Conservation (phyloP, 1,284 basidiomycete genomes). For the Ceratorhiza oryzae-sativae region DNA sequence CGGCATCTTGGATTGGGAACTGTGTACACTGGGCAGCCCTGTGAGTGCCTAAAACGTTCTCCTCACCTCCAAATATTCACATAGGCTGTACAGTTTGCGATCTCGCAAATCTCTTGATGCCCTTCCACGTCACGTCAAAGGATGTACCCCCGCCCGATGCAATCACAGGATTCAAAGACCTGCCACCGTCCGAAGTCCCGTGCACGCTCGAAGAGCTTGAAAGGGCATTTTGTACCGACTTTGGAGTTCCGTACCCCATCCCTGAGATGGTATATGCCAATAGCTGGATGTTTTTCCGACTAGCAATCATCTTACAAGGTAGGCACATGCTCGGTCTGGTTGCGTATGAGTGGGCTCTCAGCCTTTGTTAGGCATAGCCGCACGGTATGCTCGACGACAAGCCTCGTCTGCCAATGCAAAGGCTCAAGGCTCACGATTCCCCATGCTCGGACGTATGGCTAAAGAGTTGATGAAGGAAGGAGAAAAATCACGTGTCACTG, state of each 20-base stretch:
- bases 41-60: conserved; percentile 55
- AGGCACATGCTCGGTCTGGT: background rate
- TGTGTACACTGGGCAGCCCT: conserved; percentile 90
- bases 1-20: conserved; percentile 95
- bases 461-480: conserved; percentile 62
- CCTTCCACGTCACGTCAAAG: conserved; percentile 73
- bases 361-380: conserved; percentile 74
- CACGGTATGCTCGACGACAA: conserved; percentile 82
- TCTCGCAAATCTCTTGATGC: conserved; percentile 86
- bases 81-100: conserved; percentile 73
- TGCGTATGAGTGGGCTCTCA: background rate
- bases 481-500: conserved; percentile 44
- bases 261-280: conserved; percentile 76
- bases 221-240: conserved; percentile 72
- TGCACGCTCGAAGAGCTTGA: conserved; percentile 79
- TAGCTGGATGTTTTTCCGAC: conserved; percentile 89
- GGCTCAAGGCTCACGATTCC: conserved; percentile 64
- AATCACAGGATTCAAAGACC: conserved; percentile 66
- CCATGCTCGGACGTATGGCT: conserved; percentile 69
- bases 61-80: no score
- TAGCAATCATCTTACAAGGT: conserved; percentile 53
- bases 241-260: conserved; percentile 72
- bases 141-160: conserved; percentile 50
- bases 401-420: conserved; percentile 82
- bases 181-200: conserved; percentile 60